Base-by-base conservation (phyloP, 2,329 filamentous ascomycete genomes). In the Capronia coronata region DNA sequence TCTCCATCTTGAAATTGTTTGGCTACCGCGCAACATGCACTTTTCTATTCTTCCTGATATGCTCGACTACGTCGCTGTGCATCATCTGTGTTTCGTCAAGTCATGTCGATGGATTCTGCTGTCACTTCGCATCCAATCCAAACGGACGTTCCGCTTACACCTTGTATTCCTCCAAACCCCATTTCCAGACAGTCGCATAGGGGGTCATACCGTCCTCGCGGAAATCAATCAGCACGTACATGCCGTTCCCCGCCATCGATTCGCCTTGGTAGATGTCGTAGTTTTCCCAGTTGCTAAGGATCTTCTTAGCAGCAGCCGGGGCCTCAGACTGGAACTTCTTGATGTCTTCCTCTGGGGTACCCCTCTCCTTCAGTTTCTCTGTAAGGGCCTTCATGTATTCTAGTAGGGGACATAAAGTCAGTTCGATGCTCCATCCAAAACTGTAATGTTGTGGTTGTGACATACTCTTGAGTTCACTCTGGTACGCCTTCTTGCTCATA, bases 161-260 rank as follows among this genome's bases (percentile, higher is more conserved):
- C 87, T 98, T 97, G 78, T 82, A 82, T 76, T 85, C 84, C 63
- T 75, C 76, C 59, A 97, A 73, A 67, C 91, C 93, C 75, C 96
- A 86, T 82, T 97, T 96, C 91, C 90, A 97, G 75, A 94, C 75
- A 61, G 82, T 86, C 64, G 94, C 77, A 68, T 79, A 98, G 54
- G 93, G 93, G 48, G 91, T 97, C 62, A 84, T 71, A 70, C 93
- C 93, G 64, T 97, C 93, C 71, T 95, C 90, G 64, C 93, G 91
- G 82, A 95, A 98, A 47, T 49, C 41, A 37, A 23, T 37, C 19
- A 52, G 27, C 48, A 79, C 86, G 66, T 76, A 93, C 93, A 96
- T 94, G 76, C 85, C 90, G 66, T 95, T 87, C 63, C 86, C 83
- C 73, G 94, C 81, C 87, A 94, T 94, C 63, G 82, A 85, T 78